phyloP scores from a whole-genome alignment of 177 flowering plant genomes.

The Vitis hybrid region DNA sequence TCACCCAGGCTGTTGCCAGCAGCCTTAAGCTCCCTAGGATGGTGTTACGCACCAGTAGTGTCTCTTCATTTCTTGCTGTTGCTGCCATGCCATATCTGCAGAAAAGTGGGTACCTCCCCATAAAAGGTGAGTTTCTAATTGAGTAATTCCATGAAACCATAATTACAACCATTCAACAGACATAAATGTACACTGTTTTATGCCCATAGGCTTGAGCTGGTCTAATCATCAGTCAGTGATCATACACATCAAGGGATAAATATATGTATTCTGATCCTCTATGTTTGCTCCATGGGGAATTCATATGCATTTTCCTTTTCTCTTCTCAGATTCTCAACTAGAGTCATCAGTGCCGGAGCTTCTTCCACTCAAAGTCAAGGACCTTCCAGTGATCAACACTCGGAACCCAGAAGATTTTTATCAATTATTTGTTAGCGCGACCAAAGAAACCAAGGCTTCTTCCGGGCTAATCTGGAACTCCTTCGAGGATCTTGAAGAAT shows the following conservation, averaged over 20 bases:
- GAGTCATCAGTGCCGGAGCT: constrained; percentile 26
- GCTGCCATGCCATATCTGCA: constrained; percentile 23
- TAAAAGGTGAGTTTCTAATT: constrained; percentile 21
- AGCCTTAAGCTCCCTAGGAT: constrained; percentile 28
- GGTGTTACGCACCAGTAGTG: constrained; percentile 33
- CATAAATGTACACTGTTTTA: too few relatives aligned
- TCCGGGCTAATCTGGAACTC: constrained; percentile 44
- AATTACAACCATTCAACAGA: too few relatives aligned
- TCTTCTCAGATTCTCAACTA: constrained; percentile 21
- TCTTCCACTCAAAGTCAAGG: constrained; percentile 36
- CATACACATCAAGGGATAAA: too few relatives aligned
- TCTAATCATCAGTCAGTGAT: too few relatives aligned
- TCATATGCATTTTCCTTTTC: not conserved
- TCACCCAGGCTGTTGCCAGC: constrained; percentile 26
- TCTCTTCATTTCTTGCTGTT: constrained; percentile 21
- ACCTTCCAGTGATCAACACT: constrained; percentile 25
- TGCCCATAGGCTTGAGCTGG: too few relatives aligned
- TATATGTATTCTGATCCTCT: too few relatives aligned
- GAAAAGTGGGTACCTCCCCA: constrained; percentile 27
- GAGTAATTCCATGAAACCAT: too few relatives aligned
- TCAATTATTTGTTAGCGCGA: not conserved
- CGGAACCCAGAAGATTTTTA: constrained; percentile 3
- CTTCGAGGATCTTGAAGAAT: constrained; percentile 35
- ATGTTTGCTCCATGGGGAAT: too few relatives aligned
- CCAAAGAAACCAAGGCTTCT: constrained; percentile 21